Evolutionary conservation across 2,329 filamentous ascomycete species (phyloP), one percentile per base, ranked within the genome.

Genomic region (Epichloe sibirici): DNA sequence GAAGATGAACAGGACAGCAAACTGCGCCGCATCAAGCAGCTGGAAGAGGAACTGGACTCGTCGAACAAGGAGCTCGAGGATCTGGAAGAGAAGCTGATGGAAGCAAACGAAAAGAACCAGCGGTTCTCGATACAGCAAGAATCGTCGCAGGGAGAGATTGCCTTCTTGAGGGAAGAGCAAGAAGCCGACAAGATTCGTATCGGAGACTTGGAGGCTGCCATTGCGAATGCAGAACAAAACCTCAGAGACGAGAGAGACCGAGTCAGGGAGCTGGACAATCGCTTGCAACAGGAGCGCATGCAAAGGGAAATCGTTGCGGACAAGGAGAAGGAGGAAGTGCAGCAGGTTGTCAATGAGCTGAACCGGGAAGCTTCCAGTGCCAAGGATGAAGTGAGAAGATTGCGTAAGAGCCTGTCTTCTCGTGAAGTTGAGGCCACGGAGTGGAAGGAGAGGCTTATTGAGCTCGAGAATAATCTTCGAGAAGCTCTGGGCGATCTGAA

Each of bases 181-280:
- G 93, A 98, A 69, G 82, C 81, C 17, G 93, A 98, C 73, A 98
- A 98, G 76, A 95, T 98, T 65, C 90, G 90, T 69, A 97, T 98
- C 62, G 89, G 91, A 39, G 90, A 97, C 63, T 75, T 97, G 7
- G 90, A 97, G 64, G 87, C 88, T 8, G 82, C 85, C 13, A 72
- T 96, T 39, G 86, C 88, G 61, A 85, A 82, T 53, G 79, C 83
- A n/a, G 86, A 94, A 65, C 82, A 89, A 62, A 81, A 74, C 48
- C 72, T 95, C n/a, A 81, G 86, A 53, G 90, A 93, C 49, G 90
- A 95, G 67, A 86, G 85, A 67, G 90, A 96, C 55, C 83, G 81
- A 46, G 75, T 77, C 17, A 76, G 74, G 62, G 86, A 90, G 60
- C 73, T 90, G 31, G 85, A 90, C 61, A 78, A 83, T 57, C 81